Evolutionary conservation across 1,284 basidiomycete species (phyloP), one percentile per base, ranked within the genome.

Genomic region (Cystobasidium sp.): DNA sequence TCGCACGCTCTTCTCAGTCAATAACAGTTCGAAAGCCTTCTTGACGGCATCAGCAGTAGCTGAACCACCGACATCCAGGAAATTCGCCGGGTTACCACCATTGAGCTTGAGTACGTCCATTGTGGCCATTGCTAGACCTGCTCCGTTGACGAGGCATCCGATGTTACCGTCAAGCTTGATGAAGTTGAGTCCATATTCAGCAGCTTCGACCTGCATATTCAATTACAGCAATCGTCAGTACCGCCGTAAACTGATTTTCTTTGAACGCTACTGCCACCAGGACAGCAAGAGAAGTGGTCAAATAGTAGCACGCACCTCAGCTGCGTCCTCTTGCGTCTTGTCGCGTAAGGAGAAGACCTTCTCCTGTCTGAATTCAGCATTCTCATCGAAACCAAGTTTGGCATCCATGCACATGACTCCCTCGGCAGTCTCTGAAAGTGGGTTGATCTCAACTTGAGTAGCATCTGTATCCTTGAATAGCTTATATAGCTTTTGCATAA

Each of bases 401-500:
- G 97, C 97, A 83, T 99, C 97, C 97, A 99, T 99, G 86, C 95
- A 99, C 69, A 99, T 89, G 66, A 99, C 94, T 12, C 97, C 97
- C 81, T 98, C 95, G 47, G 87, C 88, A 63, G 94, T 92, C 84
- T 98, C 91, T n/a, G 94, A 94, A 84, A 99, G 86, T 31, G 97
- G 97, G 86, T 99, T 99, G 84, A 99, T 99, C 86, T 99, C 97
- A 80, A 99, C 97, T 84, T 99, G 97, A 6, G 97, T 99, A 6
- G 96, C 94, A 83, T 99, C 97, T 86, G 96, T 98, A 78, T 98
- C 95, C 85, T 94, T 96, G 88, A 97, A 99, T 81, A 99, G 91
- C 82, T 88, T 90, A 87, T 97, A 98, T 74, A 99, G 87, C 82
- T 96, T 93, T 81, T 91, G 88, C 84, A 99, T 99, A 78, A 93